A percentile compares a stretch with the other conserved stretches of the same genome.
phyloP scores from a whole-genome alignment of 148 eudicot genomes.

The Vaccinium darrowii region DNA sequence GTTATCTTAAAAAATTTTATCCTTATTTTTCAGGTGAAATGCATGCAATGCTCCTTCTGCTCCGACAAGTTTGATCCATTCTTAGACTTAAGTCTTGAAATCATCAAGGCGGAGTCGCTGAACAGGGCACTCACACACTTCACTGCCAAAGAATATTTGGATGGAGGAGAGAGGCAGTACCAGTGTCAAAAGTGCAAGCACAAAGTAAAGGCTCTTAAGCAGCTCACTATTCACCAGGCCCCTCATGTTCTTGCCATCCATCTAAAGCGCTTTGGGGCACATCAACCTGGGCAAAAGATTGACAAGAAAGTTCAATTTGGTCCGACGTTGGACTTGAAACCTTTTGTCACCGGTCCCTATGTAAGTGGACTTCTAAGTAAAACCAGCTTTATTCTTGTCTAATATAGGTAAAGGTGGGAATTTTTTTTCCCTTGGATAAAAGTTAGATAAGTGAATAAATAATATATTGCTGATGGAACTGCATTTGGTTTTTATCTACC shows the following conservation, averaged over 20 bases:
- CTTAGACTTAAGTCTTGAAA: slow-evolving; percentile 91
- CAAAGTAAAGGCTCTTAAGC: slow-evolving; percentile 87
- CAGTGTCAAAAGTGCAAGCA: slow-evolving; percentile 86
- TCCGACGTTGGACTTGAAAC: slow-evolving; percentile 74
- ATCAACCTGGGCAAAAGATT: slow-evolving; percentile 72
- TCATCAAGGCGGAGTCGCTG: slow-evolving; percentile 70
- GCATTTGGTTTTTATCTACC: neutral
- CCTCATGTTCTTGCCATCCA: slow-evolving; percentile 83
- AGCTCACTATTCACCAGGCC: slow-evolving; percentile 75
- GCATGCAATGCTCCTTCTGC: slow-evolving; percentile 77
- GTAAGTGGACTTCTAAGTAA: slow-evolving; percentile 44
- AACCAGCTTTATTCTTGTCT: neutral
- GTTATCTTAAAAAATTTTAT: neutral
- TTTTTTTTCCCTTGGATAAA: neutral
- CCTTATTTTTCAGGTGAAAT: slow-evolving; percentile 64
- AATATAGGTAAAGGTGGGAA: neutral
- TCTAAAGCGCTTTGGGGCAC: slow-evolving; percentile 80
- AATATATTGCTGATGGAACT: neutral
- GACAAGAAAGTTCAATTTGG: slow-evolving; percentile 71
- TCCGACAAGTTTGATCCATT: slow-evolving; percentile 90
- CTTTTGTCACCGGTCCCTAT: slow-evolving; percentile 71
- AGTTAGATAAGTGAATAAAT: neutral
- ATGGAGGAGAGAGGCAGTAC: slow-evolving; percentile 86
- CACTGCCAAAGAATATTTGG: slow-evolving; percentile 78
- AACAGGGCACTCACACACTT: slow-evolving; percentile 69